phyloP scores from a whole-genome alignment of 2,329 filamentous ascomycete species.

The Colletotrichum tabaci region DNA sequence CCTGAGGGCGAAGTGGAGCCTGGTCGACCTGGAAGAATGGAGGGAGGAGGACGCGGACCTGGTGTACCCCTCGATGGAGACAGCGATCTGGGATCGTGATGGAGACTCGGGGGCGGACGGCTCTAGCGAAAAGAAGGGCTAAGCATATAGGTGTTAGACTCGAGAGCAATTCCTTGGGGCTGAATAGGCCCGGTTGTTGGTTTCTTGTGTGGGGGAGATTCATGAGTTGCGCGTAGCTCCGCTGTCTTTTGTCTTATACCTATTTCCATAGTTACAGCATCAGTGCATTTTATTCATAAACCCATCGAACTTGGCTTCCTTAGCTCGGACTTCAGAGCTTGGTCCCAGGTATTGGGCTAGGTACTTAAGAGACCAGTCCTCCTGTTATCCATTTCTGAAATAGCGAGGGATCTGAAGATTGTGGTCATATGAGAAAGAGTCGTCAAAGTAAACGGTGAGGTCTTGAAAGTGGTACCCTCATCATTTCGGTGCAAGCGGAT shows the following conservation, averaged over 20 bases:
- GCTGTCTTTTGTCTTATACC: not conserved
- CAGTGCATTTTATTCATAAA: not conserved
- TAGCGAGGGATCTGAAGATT: no score
- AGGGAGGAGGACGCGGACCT: slow-evolving; percentile 38
- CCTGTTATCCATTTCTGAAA: no score
- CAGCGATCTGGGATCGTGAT: slow-evolving; percentile 39
- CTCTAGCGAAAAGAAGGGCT: slow-evolving; percentile 30
- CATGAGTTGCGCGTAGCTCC: not conserved
- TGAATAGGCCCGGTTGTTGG: not conserved
- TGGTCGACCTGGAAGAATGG: slow-evolving; percentile 38
- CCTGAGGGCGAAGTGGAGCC: slow-evolving; percentile 55
- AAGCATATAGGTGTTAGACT: not conserved
- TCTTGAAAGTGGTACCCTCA: no score
- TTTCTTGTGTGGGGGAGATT: not conserved
- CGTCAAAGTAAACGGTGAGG: no score
- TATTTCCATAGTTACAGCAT: not conserved
- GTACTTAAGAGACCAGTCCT: no score
- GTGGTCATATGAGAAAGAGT: no score
- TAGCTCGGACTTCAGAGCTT: no score
- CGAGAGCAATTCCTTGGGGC: no score
- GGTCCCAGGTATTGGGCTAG: no score
- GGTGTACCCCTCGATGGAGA: slow-evolving; percentile 37
- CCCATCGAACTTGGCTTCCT: no score
- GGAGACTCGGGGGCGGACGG: slow-evolving; percentile 24
- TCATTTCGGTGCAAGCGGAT: no score